These are phyloP conservation scores for Acanthochlamys bracteata DNA, from an alignment of 106 monocot genomes.

Conservation along the genomic window DNA sequence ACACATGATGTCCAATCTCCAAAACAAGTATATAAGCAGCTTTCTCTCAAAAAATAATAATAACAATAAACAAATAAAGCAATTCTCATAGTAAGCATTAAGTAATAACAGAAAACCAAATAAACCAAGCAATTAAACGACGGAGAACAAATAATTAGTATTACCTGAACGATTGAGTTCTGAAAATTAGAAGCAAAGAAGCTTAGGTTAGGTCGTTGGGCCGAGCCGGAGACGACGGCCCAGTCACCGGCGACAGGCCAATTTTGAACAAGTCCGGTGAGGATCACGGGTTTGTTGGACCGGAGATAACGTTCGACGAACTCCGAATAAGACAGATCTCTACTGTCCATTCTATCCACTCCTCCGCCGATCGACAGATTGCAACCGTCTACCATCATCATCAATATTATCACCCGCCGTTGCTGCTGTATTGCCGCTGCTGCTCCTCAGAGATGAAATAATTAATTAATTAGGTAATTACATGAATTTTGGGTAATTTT, in stretches of 20 bases:
- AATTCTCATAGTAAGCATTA: neutral
- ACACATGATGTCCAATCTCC: neutral
- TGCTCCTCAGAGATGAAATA: no score
- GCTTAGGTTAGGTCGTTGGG: slow-evolving; percentile 58
- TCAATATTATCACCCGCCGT: no score
- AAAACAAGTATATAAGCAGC: neutral
- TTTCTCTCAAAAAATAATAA: neutral
- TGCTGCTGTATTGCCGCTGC: no score
- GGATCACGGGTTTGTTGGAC: slow-evolving; percentile 69
- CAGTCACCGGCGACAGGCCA: slow-evolving; percentile 79
- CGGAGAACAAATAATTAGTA: neutral
- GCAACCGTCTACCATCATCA: neutral
- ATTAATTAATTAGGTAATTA: no score
- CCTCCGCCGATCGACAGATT: slow-evolving; percentile 19
- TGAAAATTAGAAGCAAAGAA: slow-evolving; percentile 63
- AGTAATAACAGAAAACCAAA: neutral
- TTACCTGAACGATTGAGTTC: slow-evolving; percentile 50
- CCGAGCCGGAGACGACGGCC: slow-evolving; percentile 38
- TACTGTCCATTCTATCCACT: slow-evolving; percentile 76
- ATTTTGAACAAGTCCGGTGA: slow-evolving; percentile 70
- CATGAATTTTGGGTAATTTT: no score
- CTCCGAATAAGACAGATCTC: slow-evolving; percentile 38
- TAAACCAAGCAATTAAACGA: neutral
- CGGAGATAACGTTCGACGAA: slow-evolving; percentile 60
- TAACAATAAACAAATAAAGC: neutral